phyloP scores from a whole-genome alignment of 345 rosid species.

The Cochlearia excelsa region DNA sequence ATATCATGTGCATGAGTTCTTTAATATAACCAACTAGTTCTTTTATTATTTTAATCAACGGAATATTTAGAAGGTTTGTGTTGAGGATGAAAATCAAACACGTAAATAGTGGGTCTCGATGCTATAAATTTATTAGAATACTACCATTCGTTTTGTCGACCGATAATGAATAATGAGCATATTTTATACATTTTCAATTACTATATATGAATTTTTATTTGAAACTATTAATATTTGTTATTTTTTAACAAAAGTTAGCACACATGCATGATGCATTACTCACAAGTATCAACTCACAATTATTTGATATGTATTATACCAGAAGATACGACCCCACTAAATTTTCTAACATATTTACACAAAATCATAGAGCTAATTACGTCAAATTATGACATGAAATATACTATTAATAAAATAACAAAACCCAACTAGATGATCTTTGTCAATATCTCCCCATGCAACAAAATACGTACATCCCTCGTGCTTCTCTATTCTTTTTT shows the following conservation, averaged over 20 bases:
- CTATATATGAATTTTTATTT: too few relatives aligned
- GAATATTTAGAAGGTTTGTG: neutral
- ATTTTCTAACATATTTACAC: neutral
- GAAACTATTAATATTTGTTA: too few relatives aligned
- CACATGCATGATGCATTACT: too few relatives aligned
- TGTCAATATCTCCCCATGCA: neutral
- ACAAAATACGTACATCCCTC: neutral
- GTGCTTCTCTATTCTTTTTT: neutral
- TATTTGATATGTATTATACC: neutral
- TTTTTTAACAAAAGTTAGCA: too few relatives aligned
- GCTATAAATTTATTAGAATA: neutral
- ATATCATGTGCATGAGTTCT: too few relatives aligned
- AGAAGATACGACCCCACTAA: neutral
- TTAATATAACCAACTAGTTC: too few relatives aligned
- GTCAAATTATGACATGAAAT: neutral
- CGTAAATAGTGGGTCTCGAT: conserved; percentile 20
- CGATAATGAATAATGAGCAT: neutral
- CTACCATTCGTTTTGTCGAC: conserved; percentile 13
- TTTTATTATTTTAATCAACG: too few relatives aligned
- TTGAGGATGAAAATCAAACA: conserved; percentile 28
- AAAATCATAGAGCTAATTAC: neutral
- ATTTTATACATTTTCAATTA: conserved; percentile 6
- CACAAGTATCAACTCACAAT: too few relatives aligned
- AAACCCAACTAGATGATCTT: neutral
- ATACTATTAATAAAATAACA: too few relatives aligned